Evolutionary conservation across 2,329 filamentous ascomycete genomes (phyloP).

Genomic region (Dothideomycetes sp.): DNA sequence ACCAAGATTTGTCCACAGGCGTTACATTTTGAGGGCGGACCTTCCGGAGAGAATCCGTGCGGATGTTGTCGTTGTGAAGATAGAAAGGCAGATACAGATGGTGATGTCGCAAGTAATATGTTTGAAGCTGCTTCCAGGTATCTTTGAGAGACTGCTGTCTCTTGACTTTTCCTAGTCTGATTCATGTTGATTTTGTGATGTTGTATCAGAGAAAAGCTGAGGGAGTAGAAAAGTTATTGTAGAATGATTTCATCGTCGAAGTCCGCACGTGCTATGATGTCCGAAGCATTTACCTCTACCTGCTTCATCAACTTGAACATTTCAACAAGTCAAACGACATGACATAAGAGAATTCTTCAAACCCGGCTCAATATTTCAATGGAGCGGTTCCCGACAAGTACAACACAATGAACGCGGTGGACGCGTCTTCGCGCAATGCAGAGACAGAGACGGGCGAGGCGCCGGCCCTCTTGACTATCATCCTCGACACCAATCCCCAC

Average conservation of each 20-base stretch:
- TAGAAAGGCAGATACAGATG: constrained; percentile 13
- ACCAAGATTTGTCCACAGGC: constrained; percentile 31
- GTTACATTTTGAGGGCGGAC: constrained; percentile 19
- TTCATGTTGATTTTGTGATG: neutral
- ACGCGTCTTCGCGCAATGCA: constrained; percentile 44
- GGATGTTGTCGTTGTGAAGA: neutral
- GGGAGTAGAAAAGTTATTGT: too few relatives aligned
- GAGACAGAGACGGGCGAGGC: constrained; percentile 27
- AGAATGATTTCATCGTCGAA: too few relatives aligned
- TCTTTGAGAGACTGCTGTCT: neutral
- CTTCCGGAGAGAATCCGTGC: neutral
- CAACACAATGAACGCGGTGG: constrained; percentile 54
- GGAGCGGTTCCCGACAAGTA: neutral
- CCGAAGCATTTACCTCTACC: too few relatives aligned
- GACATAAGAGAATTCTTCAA: neutral
- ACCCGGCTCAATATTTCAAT: neutral
- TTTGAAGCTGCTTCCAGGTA: constrained; percentile 9
- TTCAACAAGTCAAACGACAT: neutral
- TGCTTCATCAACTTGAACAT: too few relatives aligned
- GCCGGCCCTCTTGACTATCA: constrained; percentile 78
- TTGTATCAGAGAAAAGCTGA: too few relatives aligned
- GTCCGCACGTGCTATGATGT: too few relatives aligned
- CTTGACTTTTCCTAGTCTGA: neutral
- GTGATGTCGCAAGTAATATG: constrained; percentile 7
- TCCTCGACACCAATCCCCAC: constrained; percentile 93